phyloP scores from a whole-genome alignment of 2,329 filamentous ascomycete genomes.

The Penicillium sp. region DNA sequence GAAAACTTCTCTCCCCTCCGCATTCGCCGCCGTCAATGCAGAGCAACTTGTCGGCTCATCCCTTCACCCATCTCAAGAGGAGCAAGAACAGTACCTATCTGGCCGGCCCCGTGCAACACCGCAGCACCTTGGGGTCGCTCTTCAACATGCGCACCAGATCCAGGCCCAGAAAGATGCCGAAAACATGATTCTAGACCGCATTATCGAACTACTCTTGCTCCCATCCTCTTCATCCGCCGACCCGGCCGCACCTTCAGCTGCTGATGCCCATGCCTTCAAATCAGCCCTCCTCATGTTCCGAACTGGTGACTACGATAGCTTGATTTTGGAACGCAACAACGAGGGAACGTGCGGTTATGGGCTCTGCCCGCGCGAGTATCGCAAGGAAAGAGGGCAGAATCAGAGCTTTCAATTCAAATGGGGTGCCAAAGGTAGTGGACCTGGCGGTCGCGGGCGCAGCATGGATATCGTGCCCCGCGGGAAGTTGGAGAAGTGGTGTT shows the following conservation, averaged over 20 bases:
- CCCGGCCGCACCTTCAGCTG: conserved; percentile 54
- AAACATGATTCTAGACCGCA: conserved; percentile 68
- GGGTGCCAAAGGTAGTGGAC: conserved; percentile 53
- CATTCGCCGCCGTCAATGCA: conserved; percentile 47
- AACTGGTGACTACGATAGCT: conserved; percentile 82
- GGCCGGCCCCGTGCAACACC: conserved; percentile 46
- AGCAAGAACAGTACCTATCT: conserved; percentile 28
- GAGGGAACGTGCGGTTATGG: conserved; percentile 80
- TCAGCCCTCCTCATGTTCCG: conserved; percentile 71
- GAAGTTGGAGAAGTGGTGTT: conserved; percentile 86
- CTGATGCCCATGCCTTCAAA: conserved; percentile 68
- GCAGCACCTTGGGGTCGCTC: conserved; percentile 62
- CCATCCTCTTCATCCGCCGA: conserved; percentile 56
- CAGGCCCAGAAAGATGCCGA: conserved; percentile 81
- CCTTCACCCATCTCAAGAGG: conserved; percentile 29
- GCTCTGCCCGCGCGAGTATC: conserved; percentile 69
- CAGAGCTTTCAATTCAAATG: conserved; percentile 69
- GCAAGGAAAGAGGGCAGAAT: conserved; percentile 51
- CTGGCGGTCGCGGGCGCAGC: conserved; percentile 52
- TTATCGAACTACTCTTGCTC: conserved; percentile 70
- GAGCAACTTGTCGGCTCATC: conserved; percentile 35
- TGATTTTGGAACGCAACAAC: conserved; percentile 87
- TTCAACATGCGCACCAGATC: conserved; percentile 79
- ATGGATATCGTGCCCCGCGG: conserved; percentile 68
- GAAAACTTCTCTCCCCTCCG: conserved; percentile 56